These are phyloP conservation scores for Hypoxylon rubiginosum DNA, from an alignment of 2,329 filamentous ascomycete genomes.

Conservation along the genomic window DNA sequence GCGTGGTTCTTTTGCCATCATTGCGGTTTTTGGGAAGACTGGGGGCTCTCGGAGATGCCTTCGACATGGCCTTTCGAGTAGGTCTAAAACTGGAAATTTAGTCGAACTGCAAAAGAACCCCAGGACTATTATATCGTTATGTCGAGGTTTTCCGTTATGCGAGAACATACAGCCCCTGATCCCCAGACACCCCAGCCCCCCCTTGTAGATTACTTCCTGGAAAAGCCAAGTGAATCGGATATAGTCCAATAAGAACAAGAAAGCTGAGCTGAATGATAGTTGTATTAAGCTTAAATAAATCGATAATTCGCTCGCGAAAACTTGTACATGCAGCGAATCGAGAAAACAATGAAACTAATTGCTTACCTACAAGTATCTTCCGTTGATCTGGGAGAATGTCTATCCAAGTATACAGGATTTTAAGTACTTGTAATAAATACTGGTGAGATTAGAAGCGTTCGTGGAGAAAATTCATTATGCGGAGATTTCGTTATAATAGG, in stretches of 20 bases:
- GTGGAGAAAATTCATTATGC: neutral
- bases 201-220: neutral
- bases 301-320: neutral
- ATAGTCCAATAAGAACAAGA: neutral
- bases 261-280: neutral
- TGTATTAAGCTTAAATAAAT: neutral
- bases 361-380: no score
- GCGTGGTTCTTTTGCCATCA: slow-evolving; percentile 25
- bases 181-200: no score
- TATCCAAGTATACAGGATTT: no score
- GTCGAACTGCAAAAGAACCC: slow-evolving; percentile 11
- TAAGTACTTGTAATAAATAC: no score
- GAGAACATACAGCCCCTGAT: no score
- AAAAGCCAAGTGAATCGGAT: neutral
- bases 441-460: neutral
- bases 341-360: no score
- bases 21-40: slow-evolving; percentile 9
- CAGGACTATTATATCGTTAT: slow-evolving; percentile 1
- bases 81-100: slow-evolving; percentile 39
- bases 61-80: slow-evolving; percentile 8
- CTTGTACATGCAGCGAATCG: slow-evolving; percentile 11
- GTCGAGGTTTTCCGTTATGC: neutral
- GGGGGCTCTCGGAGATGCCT: slow-evolving; percentile 18
- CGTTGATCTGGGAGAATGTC: no score
- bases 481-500: neutral